A percentile compares a stretch with the other conserved stretches of the same genome.
Evolutionary conservation across 2,329 filamentous ascomycete species (phyloP).

Genomic region (Clarireedia hainanense): DNA sequence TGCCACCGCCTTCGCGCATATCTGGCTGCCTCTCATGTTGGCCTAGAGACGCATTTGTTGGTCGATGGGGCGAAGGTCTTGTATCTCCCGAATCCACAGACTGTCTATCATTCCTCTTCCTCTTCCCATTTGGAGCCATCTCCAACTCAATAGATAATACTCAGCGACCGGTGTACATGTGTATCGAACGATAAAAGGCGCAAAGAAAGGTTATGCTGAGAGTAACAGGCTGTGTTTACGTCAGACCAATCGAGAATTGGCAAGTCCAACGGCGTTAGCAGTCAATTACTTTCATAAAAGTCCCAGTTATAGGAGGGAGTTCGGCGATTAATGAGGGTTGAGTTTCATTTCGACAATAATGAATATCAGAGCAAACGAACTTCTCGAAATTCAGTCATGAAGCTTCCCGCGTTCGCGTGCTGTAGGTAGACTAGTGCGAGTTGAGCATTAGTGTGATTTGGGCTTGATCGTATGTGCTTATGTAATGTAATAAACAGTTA

Average conservation of each 20-base stretch:
- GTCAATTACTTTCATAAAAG: not conserved
- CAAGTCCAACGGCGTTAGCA: not conserved
- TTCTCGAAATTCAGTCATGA: not conserved
- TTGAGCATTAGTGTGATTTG: conserved; percentile 2
- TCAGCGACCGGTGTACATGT: conserved; percentile 23
- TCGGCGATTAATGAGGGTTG: not conserved
- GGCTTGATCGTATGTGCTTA: not conserved
- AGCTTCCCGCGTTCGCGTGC: conserved; percentile 10
- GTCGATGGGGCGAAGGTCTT: conserved; percentile 55
- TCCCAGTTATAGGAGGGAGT: not conserved
- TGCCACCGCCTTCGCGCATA: conserved; percentile 37
- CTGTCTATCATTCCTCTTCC: conserved; percentile 30
- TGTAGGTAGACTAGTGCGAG: not conserved
- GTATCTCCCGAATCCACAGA: conserved; percentile 35
- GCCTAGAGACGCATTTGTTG: conserved; percentile 45
- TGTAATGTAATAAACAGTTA: not conserved
- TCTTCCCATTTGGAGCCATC: conserved; percentile 27
- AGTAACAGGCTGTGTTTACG: not conserved
- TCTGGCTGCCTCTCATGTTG: conserved; percentile 51
- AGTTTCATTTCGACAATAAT: not conserved
- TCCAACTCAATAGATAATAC: conserved; percentile 16
- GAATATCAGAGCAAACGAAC: conserved; percentile 1
- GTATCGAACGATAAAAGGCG: not conserved
- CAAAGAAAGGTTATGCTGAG: not conserved
- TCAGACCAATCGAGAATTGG: not conserved